Evolutionary conservation across 345 rosid genomes (phyloP), one percentile per base, ranked within the genome.

Genomic region (Brassica rapa): DNA sequence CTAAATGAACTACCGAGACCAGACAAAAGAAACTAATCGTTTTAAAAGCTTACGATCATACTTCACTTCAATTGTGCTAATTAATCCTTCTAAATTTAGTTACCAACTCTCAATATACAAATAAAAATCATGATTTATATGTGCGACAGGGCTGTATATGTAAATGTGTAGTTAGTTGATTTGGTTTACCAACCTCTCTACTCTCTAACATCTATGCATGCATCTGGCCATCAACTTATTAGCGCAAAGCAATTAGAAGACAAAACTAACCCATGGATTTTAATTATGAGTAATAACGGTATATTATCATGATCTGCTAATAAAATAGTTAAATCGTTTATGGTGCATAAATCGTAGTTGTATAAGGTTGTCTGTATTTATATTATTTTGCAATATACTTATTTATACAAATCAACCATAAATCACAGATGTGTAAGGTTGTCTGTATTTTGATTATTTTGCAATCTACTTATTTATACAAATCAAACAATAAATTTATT

Each of bases 161-260:
- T 33, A 64, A 35, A 64, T 8, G n/a, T 35, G 46, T 19, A 35
- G 51, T 65, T 35, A 35, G 68, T 65, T 65, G 51, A 35, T 65
- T 35, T 65, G 51, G 68, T 65, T 65, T 65, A 65, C 68, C 51
- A 16, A 65, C 25, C 68, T 65, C 68, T 35, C 51, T 19, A 19
- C 24, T 35, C 68, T 35, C 51, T 19, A 35, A 65, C 49, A 23
- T 64, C 14, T 64, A 65, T 65, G 49, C 68, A 65, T 65, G 51
- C 68, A 65, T 65, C 68, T 35, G 51, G 51, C 68, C 51, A 65
- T 65, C 49, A 35, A 35, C 29, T 19, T 16, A 64, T 64, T 62
- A 64, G 46, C 16, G 43, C 43, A 63, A 63, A 63, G 5, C 46
- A 64, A 16, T 16, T 4, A 35, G 41, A 64, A 23, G 27, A 33